Percentiles rank a stretch among this genome's conserved stretches.
Conservation (phyloP, 129 eudicot species). For the Arctium lappa region DNA sequence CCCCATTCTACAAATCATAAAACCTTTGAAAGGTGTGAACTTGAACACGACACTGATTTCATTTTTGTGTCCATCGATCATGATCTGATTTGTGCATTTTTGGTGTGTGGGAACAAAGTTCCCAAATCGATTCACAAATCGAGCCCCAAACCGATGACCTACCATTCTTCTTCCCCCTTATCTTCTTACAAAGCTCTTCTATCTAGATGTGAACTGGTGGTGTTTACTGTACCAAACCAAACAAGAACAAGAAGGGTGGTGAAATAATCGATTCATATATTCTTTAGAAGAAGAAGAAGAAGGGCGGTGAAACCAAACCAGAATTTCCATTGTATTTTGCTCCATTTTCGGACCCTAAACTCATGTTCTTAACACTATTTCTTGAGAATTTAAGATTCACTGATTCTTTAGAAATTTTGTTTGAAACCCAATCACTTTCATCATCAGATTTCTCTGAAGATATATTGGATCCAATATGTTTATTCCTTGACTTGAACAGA, state of each 20-base stretch:
- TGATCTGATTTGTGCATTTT: no score
- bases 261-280: constrained; percentile 33
- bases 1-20: no score
- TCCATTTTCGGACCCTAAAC: constrained; percentile 50
- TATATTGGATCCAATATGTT: constrained; percentile 42
- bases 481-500: constrained; percentile 24
- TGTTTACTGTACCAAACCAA: constrained; percentile 51
- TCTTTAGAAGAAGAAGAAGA: not conserved
- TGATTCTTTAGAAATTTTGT: constrained; percentile 38
- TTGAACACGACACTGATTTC: no score
- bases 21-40: no score
- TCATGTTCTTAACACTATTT: constrained; percentile 37
- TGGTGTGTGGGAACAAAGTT: no score
- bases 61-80: no score
- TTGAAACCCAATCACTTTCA: constrained; percentile 45
- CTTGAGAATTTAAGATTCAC: constrained; percentile 38
- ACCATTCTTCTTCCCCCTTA: no score
- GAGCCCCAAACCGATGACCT: no score
- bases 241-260: constrained; percentile 28
- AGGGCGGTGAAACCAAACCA: not conserved
- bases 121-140: no score
- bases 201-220: constrained; percentile 19
- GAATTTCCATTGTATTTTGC: constrained; percentile 44
- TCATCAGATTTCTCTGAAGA: constrained; percentile 54
- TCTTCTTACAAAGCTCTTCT: no score